Percentiles rank a stretch among this genome's conserved stretches.
Evolutionary conservation across 2,329 filamentous ascomycete genomes (phyloP).

Genomic region (Diaporthe amygdali): DNA sequence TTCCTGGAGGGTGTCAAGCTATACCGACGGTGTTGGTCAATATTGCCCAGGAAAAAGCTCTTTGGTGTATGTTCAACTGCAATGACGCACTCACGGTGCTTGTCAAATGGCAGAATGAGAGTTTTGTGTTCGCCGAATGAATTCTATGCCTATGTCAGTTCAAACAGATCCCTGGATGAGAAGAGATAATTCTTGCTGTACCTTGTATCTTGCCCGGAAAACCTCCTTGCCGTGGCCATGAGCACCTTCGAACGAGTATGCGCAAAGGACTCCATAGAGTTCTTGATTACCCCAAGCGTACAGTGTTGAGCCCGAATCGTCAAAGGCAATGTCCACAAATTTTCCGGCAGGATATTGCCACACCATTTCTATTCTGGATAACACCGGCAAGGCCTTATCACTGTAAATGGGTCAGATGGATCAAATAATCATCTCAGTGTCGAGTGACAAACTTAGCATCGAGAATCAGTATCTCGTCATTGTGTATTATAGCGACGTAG

Average conservation of each 20-base stretch:
- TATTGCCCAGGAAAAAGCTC: background rate
- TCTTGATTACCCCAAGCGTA: conserved; percentile 14
- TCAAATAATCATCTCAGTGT: too few relatives aligned
- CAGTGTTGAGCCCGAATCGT: background rate
- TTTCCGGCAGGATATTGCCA: background rate
- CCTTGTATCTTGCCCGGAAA: conserved; percentile 8
- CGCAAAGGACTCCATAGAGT: background rate
- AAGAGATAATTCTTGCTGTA: background rate
- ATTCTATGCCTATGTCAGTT: background rate
- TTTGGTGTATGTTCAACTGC: conserved; percentile 4
- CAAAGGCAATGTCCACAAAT: conserved; percentile 11
- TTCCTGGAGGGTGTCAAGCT: background rate
- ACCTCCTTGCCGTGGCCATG: background rate
- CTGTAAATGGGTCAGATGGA: background rate
- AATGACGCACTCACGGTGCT: background rate
- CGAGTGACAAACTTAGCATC: background rate
- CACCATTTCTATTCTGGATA: background rate
- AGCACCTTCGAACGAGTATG: background rate
- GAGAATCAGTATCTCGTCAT: conserved; percentile 8
- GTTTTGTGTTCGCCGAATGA: conserved; percentile 2
- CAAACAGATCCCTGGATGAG: background rate
- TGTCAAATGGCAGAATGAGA: background rate
- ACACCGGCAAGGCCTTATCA: background rate
- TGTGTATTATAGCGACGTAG: background rate
- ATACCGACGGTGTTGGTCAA: background rate